These are phyloP conservation scores for Kodamaea sp. DNA, from an alignment of 1,139 yeast species.

Conservation along the genomic window DNA sequence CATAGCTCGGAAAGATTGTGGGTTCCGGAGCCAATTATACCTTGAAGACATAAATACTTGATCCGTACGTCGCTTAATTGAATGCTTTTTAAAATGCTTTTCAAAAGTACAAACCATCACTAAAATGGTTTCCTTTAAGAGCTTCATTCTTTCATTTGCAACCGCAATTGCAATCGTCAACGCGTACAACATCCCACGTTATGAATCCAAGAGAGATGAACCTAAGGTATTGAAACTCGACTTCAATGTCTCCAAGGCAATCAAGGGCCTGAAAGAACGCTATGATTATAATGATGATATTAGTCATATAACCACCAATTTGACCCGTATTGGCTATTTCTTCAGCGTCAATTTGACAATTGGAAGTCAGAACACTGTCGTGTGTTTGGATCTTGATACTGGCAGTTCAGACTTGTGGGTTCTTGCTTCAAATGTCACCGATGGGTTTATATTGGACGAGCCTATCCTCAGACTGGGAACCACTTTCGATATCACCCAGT, in stretches of 20 bases:
- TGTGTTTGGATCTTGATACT: constrained; percentile 21
- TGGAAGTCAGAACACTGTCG: constrained; percentile 15
- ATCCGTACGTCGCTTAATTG: no score
- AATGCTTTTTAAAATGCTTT: no score
- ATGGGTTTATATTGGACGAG: constrained; percentile 14
- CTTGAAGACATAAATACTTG: no score
- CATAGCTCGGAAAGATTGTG: no score
- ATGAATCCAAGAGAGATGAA: background rate
- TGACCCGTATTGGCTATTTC: constrained; percentile 15
- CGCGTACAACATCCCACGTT: background rate
- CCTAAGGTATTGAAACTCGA: constrained; percentile 11
- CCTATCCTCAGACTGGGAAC: constrained; percentile 9
- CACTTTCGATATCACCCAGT: constrained; percentile 14
- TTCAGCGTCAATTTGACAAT: constrained; percentile 14
- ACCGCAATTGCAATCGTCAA: background rate
- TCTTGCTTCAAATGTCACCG: constrained; percentile 5
- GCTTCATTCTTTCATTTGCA: background rate
- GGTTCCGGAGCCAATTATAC: no score
- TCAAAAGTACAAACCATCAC: no score
- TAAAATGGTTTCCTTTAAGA: background rate
- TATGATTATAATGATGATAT: constrained; percentile 6
- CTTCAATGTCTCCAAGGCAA: constrained; percentile 1
- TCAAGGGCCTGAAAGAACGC: background rate
- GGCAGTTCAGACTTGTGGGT: constrained; percentile 26
- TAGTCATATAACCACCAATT: constrained; percentile 1